A percentile compares a stretch with the other conserved stretches of the same genome.
These are phyloP conservation scores for Neofusicoccum umdonicola DNA, from an alignment of 2,329 filamentous ascomycete species.

Conservation along the genomic window DNA sequence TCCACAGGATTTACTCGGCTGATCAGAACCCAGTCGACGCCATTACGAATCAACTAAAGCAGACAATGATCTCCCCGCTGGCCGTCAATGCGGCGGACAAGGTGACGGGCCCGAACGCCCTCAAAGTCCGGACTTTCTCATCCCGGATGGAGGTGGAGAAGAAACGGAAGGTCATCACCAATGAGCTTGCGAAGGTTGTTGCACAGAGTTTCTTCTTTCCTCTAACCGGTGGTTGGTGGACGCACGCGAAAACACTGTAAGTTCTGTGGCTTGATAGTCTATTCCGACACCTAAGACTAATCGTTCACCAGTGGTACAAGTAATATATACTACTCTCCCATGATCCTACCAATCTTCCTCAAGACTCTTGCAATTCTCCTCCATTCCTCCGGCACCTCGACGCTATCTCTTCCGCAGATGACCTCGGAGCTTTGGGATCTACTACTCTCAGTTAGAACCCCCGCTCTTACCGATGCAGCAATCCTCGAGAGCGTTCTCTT, in stretches of 20 bases:
- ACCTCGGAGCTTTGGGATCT: slow-evolving; percentile 82
- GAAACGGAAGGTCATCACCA: slow-evolving; percentile 60
- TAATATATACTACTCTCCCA: slow-evolving; percentile 66
- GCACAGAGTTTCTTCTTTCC: slow-evolving; percentile 81
- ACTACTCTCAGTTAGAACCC: slow-evolving; percentile 64
- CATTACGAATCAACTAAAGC: slow-evolving; percentile 66
- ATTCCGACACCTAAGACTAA: not conserved
- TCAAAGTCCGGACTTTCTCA: slow-evolving; percentile 89
- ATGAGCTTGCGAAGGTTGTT: slow-evolving; percentile 75
- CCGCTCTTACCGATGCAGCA: slow-evolving; percentile 52
- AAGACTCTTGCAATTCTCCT: slow-evolving; percentile 83
- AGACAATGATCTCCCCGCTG: slow-evolving; percentile 74
- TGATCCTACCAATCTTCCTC: slow-evolving; percentile 74
- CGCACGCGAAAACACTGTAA: slow-evolving; percentile 56
- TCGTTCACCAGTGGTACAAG: slow-evolving; percentile 22
- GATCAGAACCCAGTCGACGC: slow-evolving; percentile 61
- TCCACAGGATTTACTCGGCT: slow-evolving; percentile 68
- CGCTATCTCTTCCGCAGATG: slow-evolving; percentile 72
- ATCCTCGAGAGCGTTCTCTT: slow-evolving; percentile 76
- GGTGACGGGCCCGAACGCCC: slow-evolving; percentile 72
- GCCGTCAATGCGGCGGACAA: slow-evolving; percentile 79
- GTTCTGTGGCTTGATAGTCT: slow-evolving; percentile 16
- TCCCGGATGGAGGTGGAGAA: slow-evolving; percentile 68
- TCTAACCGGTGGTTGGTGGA: slow-evolving; percentile 75
- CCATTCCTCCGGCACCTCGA: slow-evolving; percentile 78